Conservation (phyloP, 2,329 filamentous ascomycete genomes). For the Fusarium globosum region DNA sequence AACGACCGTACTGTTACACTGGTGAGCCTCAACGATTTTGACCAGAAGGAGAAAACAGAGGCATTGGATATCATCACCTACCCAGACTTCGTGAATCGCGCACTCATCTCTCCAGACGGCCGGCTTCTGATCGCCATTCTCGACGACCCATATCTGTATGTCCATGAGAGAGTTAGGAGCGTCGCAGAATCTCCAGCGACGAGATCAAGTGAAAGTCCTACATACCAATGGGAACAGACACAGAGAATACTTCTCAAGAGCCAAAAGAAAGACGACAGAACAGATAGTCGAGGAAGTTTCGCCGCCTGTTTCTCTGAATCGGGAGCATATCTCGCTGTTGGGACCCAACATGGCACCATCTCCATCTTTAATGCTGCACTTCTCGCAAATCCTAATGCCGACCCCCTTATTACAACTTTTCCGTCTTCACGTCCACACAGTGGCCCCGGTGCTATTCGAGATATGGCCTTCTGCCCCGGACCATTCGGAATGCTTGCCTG, state of each 20-base stretch:
- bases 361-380: conserved; percentile 74
- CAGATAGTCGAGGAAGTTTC: conserved; percentile 75
- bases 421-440: conserved; percentile 78
- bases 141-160: conserved; percentile 86
- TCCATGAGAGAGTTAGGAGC: conserved; percentile 71
- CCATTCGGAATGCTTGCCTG: conserved; percentile 92
- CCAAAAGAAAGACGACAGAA: conserved; percentile 64
- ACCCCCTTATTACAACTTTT: conserved; percentile 80
- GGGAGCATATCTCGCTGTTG: conserved; percentile 77
- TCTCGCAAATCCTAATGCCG: conserved; percentile 57
- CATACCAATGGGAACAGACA: conserved; percentile 63
- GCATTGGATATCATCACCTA: conserved; percentile 78
- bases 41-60: conserved; percentile 57
- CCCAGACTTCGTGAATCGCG: conserved; percentile 90
- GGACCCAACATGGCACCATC: conserved; percentile 83
- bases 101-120: conserved; percentile 92
- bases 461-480: conserved; percentile 91
- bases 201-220: conserved; percentile 41
- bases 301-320: conserved; percentile 81
- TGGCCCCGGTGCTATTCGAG: conserved; percentile 83
- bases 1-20: conserved; percentile 91
- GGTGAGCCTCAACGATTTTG: conserved; percentile 77
- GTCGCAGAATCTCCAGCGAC: conserved; percentile 43
- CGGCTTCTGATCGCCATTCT: conserved; percentile 83
- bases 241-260: conserved; percentile 67